These are phyloP conservation scores for Tulasnella sp. DNA, from an alignment of 768 basidiomycete species.

Conservation along the genomic window DNA sequence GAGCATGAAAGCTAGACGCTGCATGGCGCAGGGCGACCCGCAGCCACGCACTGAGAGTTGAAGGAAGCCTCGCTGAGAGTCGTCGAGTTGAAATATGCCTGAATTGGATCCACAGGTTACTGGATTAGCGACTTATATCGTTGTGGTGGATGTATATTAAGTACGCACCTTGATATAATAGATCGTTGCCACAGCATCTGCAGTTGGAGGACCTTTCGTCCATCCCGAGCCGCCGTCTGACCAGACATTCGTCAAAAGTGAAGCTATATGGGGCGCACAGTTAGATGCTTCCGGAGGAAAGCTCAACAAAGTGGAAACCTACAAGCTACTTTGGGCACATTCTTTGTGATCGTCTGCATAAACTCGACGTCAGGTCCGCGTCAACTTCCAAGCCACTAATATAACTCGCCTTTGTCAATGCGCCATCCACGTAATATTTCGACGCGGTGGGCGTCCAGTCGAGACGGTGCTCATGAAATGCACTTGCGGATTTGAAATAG, in stretches of 20 bases:
- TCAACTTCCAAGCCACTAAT: not conserved
- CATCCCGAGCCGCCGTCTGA: constrained; percentile 17
- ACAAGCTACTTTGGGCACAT: constrained; percentile 13
- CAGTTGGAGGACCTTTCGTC: constrained; percentile 19
- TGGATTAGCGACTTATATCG: not conserved
- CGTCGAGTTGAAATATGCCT: constrained; percentile 20
- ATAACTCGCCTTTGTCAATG: not conserved
- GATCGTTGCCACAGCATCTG: constrained; percentile 19
- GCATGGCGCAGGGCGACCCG: constrained; percentile 12
- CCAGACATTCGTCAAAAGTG: constrained; percentile 20
- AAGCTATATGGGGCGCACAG: not conserved
- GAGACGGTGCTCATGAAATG: constrained; percentile 19
- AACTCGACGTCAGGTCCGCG: not conserved
- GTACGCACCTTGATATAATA: constrained; percentile 16
- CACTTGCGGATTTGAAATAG: constrained; percentile 6
- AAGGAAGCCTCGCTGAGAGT: constrained; percentile 7
- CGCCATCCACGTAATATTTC: constrained; percentile 16
- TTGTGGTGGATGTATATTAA: no score
- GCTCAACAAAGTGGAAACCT: not conserved
- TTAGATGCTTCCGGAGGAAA: not conserved
- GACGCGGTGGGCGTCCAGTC: constrained; percentile 18
- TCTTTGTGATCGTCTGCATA: constrained; percentile 16
- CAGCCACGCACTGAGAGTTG: constrained; percentile 15
- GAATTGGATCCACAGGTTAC: not conserved
- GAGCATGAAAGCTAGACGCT: not conserved